Evolutionary conservation across 1,284 basidiomycete genomes (phyloP), one percentile per base, ranked within the genome.

Genomic region (Trichosporon coremiiforme): DNA sequence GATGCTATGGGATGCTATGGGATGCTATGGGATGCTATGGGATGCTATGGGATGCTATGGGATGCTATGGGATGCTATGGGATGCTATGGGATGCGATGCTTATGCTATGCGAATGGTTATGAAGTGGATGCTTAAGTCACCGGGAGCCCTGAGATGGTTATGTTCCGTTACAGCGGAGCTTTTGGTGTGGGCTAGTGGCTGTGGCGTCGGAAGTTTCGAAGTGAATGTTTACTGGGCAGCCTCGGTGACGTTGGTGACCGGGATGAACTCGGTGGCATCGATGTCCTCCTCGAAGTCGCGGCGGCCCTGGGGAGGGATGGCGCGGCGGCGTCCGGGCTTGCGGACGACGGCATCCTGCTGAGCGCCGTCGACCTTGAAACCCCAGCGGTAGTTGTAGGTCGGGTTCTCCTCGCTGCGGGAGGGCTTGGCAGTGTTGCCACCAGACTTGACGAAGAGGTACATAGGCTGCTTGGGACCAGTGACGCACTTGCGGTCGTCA

Each of bases 401-500:
- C 5, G 57, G 57, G 57, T 62, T 62, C 57, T 62, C 57, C 31
- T 35, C 57, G 15, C 15, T 33, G 31, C 31, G 29, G 31, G 57
- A 10, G 15, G 57, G 57, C 17, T 33, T 31, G 20, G 20, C 31
- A 15, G 31, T 62, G 57, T 62, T 62, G 57, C 20, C 29, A 10
- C 57, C 57, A 33, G 57, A 62, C 5, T 17, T 17, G 57, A 62
- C 57, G 57, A 62, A 62, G 57, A 62, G 57, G 57, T 62, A 62
- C 57, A 62, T 62, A 15, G 57, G 57, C 57, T 71, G 67, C 64
- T 69, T 68, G 8, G 78, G 73, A 17, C 76, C 77, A 22, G 75
- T 73, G 55, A 82, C 74, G 63, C 82, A 83, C 7, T 68, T 71
- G 29, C 62, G 41, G 22, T 77, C 60, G 65, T 80, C 75, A 45